Conservation (phyloP, 2,329 filamentous ascomycete species). For the Claviceps arundinis region DNA sequence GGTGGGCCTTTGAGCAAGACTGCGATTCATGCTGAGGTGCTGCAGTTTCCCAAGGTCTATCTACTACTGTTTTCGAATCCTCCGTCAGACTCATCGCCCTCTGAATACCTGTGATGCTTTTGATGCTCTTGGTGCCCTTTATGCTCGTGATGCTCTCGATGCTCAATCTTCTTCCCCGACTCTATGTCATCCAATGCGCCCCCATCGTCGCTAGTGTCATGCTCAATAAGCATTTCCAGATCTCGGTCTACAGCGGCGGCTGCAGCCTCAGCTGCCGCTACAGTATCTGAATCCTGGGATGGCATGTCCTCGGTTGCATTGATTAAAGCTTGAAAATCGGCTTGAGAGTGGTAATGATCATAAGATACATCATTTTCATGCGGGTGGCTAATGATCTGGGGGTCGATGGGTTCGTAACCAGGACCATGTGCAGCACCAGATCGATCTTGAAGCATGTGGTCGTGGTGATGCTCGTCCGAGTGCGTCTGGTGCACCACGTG, state of each 20-base stretch:
- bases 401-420: conserved; percentile 42
- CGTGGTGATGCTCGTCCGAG: conserved; percentile 17
- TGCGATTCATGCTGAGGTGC: too few species aligned
- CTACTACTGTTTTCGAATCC: too few species aligned
- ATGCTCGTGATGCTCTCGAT: conserved; percentile 12
- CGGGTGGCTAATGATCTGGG: conserved; percentile 38
- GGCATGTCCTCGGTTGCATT: conserved; percentile 31
- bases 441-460: conserved; percentile 21
- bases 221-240: conserved; percentile 38
- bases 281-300: conserved; percentile 8
- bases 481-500: conserved; percentile 7
- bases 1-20: too few species aligned
- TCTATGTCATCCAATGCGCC: conserved; percentile 11
- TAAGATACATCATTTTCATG: conserved; percentile 22
- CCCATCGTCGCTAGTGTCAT: conserved; percentile 26
- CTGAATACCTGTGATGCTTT: too few species aligned
- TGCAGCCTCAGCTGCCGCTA: conserved; percentile 11
- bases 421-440: conserved; percentile 10
- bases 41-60: too few species aligned
- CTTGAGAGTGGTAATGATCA: conserved; percentile 27
- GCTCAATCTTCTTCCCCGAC: conserved; percentile 8
- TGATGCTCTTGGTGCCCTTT: too few species aligned
- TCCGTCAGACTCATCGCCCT: too few species aligned
- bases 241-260: conserved; percentile 32
- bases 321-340: conserved; percentile 41